A percentile compares a stretch with the other conserved stretches of the same genome.
phyloP scores from a whole-genome alignment of 495 filamentous ascomycete genomes.

The Umbilicaria muhlenbergii region DNA sequence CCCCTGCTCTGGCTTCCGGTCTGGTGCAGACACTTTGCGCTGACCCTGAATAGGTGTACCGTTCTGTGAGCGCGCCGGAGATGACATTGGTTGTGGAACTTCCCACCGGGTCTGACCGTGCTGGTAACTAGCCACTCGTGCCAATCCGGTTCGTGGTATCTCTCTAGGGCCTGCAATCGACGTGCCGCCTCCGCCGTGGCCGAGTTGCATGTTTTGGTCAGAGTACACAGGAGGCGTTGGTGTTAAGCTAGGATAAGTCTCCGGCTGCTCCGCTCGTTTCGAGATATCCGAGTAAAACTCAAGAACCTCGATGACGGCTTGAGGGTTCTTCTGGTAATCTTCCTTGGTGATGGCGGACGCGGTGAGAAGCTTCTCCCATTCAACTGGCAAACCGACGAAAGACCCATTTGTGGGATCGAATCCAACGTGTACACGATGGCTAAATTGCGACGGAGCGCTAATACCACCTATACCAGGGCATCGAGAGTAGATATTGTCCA shows the following conservation, averaged over 20 bases:
- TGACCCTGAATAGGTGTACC: slow-evolving; percentile 24
- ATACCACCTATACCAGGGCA: slow-evolving; percentile 97
- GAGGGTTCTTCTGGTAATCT: slow-evolving; percentile 94
- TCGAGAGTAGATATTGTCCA: slow-evolving; percentile 88
- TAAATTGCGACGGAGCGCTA: slow-evolving; percentile 95
- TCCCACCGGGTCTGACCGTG: slow-evolving; percentile 14
- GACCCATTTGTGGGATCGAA: slow-evolving; percentile 89
- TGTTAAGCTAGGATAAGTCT: slow-evolving; percentile 54
- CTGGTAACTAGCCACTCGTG: slow-evolving; percentile 26
- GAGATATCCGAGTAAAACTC: slow-evolving; percentile 96
- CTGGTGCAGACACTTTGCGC: slow-evolving; percentile 17
- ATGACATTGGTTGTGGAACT: slow-evolving; percentile 8
- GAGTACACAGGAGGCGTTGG: slow-evolving; percentile 45
- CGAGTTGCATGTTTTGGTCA: slow-evolving; percentile 51
- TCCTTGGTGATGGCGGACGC: slow-evolving; percentile 94
- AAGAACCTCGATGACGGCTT: slow-evolving; percentile 91
- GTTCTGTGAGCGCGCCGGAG: slow-evolving; percentile 19
- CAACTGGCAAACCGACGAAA: slow-evolving; percentile 81
- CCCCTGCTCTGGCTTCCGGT: slow-evolving; percentile 26
- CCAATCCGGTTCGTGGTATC: slow-evolving; percentile 37
- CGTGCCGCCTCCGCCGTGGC: slow-evolving; percentile 37
- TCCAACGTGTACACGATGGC: slow-evolving; percentile 89
- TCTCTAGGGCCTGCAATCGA: slow-evolving; percentile 68
- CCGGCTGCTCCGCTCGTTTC: slow-evolving; percentile 68
- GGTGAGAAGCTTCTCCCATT: slow-evolving; percentile 92